Percentiles rank a stretch among this genome's conserved stretches.
phyloP scores from a whole-genome alignment of 805 yeast species.

The Yueomyces sinensis region DNA sequence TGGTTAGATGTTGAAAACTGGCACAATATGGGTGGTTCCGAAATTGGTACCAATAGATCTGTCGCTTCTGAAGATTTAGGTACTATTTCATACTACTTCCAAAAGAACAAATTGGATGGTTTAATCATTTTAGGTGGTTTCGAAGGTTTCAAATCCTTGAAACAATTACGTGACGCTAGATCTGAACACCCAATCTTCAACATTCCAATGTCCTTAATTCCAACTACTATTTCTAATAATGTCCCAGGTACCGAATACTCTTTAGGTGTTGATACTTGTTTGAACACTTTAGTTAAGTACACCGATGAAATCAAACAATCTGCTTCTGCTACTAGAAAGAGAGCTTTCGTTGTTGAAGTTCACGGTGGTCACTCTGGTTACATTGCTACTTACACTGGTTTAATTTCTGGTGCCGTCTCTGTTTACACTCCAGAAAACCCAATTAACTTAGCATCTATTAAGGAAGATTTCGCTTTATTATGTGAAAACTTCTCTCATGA shows the following conservation, averaged over 20 bases:
- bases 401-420: slow-evolving; percentile 84
- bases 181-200: slow-evolving; percentile 75
- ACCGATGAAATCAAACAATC: slow-evolving; percentile 93
- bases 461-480: slow-evolving; percentile 62
- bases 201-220: slow-evolving; percentile 87
- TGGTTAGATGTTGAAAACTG: slow-evolving; percentile 87
- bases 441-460: slow-evolving; percentile 51
- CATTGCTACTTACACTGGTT: slow-evolving; percentile 73
- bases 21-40: slow-evolving; percentile 88
- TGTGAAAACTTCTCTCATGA: slow-evolving; percentile 58
- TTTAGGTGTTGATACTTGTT: slow-evolving; percentile 89
- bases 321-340: slow-evolving; percentile 86
- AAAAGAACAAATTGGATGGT: slow-evolving; percentile 79
- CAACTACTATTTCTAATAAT: slow-evolving; percentile 93
- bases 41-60: slow-evolving; percentile 88
- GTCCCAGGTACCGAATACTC: slow-evolving; percentile 99
- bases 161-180: slow-evolving; percentile 71
- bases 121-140: slow-evolving; percentile 89
- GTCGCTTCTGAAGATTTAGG: slow-evolving; percentile 81
- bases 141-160: slow-evolving; percentile 83
- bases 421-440: slow-evolving; percentile 85
- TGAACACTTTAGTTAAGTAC: slow-evolving; percentile 79
- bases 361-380: slow-evolving; percentile 97
- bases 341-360: slow-evolving; percentile 93
- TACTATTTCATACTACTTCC: slow-evolving; percentile 83